Conservation (phyloP, 805 yeast genomes). For the Metschnikowia proteae region DNA sequence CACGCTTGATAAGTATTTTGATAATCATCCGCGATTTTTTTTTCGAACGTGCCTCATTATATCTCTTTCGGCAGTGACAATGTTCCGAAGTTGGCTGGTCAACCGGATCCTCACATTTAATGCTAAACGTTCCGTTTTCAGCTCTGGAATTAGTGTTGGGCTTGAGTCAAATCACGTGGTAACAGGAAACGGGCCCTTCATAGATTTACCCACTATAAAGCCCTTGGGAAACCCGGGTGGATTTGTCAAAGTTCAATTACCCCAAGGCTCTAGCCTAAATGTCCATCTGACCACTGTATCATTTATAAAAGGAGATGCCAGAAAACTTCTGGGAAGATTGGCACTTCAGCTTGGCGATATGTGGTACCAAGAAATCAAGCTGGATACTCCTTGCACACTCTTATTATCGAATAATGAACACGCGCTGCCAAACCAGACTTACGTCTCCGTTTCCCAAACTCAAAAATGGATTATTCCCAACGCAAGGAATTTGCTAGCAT, state of each 20-base stretch:
- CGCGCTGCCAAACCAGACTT: slow-evolving; percentile 2
- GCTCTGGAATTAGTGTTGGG: neutral
- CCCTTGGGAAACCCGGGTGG: slow-evolving; percentile 8
- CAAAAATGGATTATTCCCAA: slow-evolving; percentile 9
- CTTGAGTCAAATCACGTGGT: slow-evolving; percentile 1
- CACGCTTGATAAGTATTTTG: neutral
- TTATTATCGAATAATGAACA: slow-evolving; percentile 8
- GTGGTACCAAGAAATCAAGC: slow-evolving; percentile 13
- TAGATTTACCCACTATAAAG: slow-evolving; percentile 10
- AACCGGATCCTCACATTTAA: neutral
- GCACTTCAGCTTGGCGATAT: slow-evolving; percentile 4
- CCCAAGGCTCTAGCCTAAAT: slow-evolving; percentile 10
- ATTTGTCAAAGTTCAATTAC: slow-evolving; percentile 8
- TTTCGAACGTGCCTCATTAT: neutral
- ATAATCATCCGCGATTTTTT: neutral
- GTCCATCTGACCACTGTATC: slow-evolving; percentile 6
- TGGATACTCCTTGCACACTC: slow-evolving; percentile 8
- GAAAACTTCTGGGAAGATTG: slow-evolving; percentile 4
- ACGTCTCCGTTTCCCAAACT: slow-evolving; percentile 2
- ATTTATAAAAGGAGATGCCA: slow-evolving; percentile 6
- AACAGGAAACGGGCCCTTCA: slow-evolving; percentile 16
- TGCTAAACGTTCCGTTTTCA: neutral
- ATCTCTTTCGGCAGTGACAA: neutral
- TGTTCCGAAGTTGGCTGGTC: neutral
- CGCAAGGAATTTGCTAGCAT: slow-evolving; percentile 8